These are phyloP conservation scores for Zasmidium cellare DNA, from an alignment of 2,329 filamentous ascomycete species.

Conservation along the genomic window DNA sequence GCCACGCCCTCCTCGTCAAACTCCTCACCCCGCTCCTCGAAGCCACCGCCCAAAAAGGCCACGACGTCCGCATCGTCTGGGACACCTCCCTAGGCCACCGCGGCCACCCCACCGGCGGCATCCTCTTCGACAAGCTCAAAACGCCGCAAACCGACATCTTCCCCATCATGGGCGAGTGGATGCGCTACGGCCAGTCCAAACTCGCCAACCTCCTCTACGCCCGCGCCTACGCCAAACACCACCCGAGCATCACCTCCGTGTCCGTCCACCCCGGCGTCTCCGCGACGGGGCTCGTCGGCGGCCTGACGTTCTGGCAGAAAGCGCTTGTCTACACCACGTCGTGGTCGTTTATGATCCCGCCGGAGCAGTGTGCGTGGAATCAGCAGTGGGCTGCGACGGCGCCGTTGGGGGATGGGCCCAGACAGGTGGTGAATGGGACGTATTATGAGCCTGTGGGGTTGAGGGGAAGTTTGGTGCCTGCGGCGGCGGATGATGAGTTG, in stretches of 20 bases:
- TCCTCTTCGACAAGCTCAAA: slow-evolving; percentile 31
- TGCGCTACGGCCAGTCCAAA: slow-evolving; percentile 52
- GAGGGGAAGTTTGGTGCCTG: slow-evolving; percentile 21
- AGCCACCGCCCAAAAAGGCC: slow-evolving; percentile 23
- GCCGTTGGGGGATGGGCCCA: slow-evolving; percentile 34
- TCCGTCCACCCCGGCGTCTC: slow-evolving; percentile 53
- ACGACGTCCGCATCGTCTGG: slow-evolving; percentile 33
- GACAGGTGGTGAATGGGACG: slow-evolving; percentile 14
- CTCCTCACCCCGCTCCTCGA: slow-evolving; percentile 29
- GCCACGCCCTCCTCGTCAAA: slow-evolving; percentile 35
- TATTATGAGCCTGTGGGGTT: slow-evolving; percentile 47
- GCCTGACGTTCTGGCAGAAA: slow-evolving; percentile 8
- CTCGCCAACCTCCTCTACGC: slow-evolving; percentile 53
- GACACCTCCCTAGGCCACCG: slow-evolving; percentile 30
- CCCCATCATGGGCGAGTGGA: slow-evolving; percentile 6
- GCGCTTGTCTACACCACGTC: slow-evolving; percentile 14
- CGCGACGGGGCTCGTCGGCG: slow-evolving; percentile 43
- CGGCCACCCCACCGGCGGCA: slow-evolving; percentile 18
- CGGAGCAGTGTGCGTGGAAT: slow-evolving; percentile 39
- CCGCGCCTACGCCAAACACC: slow-evolving; percentile 41
- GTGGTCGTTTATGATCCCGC: slow-evolving; percentile 16
- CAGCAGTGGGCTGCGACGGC: slow-evolving; percentile 45
- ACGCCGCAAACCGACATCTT: slow-evolving; percentile 20
- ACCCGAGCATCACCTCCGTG: slow-evolving; percentile 47
- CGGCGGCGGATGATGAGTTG: slow-evolving; percentile 28